Percentiles rank a stretch among this genome's conserved stretches.
Evolutionary conservation across 2,329 filamentous ascomycete genomes (phyloP).

Genomic region (Alternaria tenuissima): DNA sequence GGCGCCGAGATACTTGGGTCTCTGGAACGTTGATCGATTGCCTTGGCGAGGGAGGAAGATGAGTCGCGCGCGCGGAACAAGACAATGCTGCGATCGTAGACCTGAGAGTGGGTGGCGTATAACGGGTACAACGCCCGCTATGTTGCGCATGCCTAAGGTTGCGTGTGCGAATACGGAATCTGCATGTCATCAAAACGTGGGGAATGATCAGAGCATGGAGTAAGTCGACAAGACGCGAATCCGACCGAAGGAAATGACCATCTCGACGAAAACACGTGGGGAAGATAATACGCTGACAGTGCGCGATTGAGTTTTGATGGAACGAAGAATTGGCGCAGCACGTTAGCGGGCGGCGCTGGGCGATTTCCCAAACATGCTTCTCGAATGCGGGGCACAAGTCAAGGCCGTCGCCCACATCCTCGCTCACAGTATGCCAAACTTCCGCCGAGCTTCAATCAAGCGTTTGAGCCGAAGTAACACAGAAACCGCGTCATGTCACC

Average conservation of each 20-base stretch:
- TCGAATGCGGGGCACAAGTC: not conserved
- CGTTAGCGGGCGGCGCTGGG: not conserved
- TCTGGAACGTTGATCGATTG: not conserved
- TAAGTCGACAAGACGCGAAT: not conserved
- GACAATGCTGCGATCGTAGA: not conserved
- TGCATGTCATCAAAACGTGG: not conserved
- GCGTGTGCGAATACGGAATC: not conserved
- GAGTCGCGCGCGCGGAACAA: not conserved
- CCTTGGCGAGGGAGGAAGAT: not conserved
- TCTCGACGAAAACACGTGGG: conserved; percentile 7
- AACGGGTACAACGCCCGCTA: not conserved
- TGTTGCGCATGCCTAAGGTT: not conserved
- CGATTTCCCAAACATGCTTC: not conserved
- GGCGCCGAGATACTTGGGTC: conserved; percentile 10
- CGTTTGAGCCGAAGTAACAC: not conserved
- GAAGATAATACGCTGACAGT: conserved; percentile 5
- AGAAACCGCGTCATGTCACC: not conserved
- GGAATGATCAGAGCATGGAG: not conserved
- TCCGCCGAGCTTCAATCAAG: not conserved
- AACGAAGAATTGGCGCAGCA: not conserved
- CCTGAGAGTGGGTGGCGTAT: not conserved
- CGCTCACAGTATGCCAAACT: not conserved
- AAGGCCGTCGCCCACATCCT: not conserved
- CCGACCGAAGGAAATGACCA: not conserved
- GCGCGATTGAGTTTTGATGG: not conserved